Evolutionary conservation across 257 asterid genomes (phyloP).

Genomic region (Solanum neorickii): DNA sequence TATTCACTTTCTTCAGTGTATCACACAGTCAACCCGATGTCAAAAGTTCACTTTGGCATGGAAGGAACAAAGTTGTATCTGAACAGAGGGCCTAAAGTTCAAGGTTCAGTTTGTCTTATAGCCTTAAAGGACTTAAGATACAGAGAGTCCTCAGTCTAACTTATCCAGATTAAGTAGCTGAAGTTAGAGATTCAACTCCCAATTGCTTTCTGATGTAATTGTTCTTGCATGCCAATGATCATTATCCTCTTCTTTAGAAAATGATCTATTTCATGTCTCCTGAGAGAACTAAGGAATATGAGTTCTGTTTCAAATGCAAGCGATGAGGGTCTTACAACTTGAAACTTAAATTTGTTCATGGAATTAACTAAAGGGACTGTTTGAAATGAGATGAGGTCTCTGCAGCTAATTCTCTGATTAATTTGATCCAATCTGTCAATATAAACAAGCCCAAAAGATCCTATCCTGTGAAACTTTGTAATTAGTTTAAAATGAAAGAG

Average conservation of each 20-base stretch:
- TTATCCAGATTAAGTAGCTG: background rate
- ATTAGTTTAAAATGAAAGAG: background rate
- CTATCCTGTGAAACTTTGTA: background rate
- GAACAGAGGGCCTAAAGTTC: slow-evolving; percentile 63
- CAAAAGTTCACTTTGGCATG: slow-evolving; percentile 57
- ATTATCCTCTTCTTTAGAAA: background rate
- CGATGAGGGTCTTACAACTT: background rate
- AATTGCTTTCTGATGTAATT: background rate
- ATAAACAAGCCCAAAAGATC: background rate
- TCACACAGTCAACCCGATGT: slow-evolving; percentile 64
- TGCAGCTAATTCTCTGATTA: background rate
- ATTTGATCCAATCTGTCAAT: background rate
- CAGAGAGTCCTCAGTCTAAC: background rate
- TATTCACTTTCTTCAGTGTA: slow-evolving; percentile 38
- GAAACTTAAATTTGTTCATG: background rate
- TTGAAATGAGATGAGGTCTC: background rate
- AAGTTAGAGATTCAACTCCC: background rate
- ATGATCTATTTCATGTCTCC: background rate
- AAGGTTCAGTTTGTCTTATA: slow-evolving; percentile 34
- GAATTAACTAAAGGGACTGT: background rate
- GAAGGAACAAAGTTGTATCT: slow-evolving; percentile 54
- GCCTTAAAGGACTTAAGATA: background rate
- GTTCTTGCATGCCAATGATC: background rate
- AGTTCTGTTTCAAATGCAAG: background rate
- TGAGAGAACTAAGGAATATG: background rate